Base-by-base conservation (phyloP, 2,329 filamentous ascomycete species). In the Talaromyces atroroseus region DNA sequence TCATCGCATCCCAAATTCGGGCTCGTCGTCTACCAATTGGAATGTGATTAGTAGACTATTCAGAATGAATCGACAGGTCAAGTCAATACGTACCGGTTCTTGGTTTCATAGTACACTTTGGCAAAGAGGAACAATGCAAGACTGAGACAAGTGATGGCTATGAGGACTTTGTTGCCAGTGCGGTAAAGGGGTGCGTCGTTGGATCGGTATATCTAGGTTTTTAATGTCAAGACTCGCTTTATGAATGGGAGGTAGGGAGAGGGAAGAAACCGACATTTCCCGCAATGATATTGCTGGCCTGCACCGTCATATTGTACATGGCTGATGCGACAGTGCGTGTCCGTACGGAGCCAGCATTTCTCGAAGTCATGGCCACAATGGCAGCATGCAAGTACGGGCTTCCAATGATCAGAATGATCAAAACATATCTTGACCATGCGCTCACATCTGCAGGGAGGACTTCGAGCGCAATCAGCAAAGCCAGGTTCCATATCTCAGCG, bases 331-430 rank as follows among this genome's bases (percentile, higher is more conserved):
- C 73, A 0, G 74, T 76, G 7, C 74, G 60, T 4, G 74, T 76
- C 8, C 72, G 63, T 18, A 76, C 74, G 0, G 71, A 73, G 0
- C 74, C 74, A 1, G 74, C 71, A 59, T 76, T 76, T 20, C 74
- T 63, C 6, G 73, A 76, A 4, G 73, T 74, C 56, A 76, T 72
- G 4, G 74, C 73, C 32, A 76, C 74, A 29, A 84, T 5, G 16
- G 83, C 75, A 2, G 82, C 80, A 61, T 84, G 82, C 53, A 82
- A 79, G 62, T 84, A 84, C 0, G 82, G 82, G 57, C 79, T 78
- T 1, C 80, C 80, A 11, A 80, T 74, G 32, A 84, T 73, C 40
- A 85, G 63, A 1, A 78, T 79, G 16, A 80, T 71, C 29, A 83
- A 65, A 1, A 73, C 68, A 70, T 78, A 85, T 16, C 80, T 71